A percentile compares a stretch with the other conserved stretches of the same genome.
phyloP scores from a whole-genome alignment of 2,329 filamentous ascomycete genomes.

The Diaporthe eres region DNA sequence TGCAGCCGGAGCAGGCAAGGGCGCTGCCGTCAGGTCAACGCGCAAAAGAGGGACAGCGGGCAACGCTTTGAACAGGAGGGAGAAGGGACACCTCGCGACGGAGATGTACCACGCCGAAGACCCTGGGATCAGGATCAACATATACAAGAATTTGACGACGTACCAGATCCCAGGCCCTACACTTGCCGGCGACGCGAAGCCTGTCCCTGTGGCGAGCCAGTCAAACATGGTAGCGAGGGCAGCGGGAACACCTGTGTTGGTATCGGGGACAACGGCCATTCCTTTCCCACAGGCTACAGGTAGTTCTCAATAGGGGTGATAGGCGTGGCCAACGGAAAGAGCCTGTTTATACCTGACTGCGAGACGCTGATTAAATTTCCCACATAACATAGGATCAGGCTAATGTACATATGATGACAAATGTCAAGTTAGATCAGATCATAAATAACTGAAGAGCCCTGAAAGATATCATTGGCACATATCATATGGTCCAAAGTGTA shows the following conservation, averaged over 20 bases:
- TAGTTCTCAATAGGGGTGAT: fast-evolving
- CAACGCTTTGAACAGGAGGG: not conserved
- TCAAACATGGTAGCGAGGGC: constrained; percentile 38
- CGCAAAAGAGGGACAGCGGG: constrained; percentile 5
- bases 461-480: not conserved
- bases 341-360: not conserved
- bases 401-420: not conserved
- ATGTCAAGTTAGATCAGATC: not conserved
- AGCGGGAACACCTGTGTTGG: constrained; percentile 47
- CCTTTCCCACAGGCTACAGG: constrained; percentile 38
- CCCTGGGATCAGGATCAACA: constrained; percentile 47
- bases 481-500: not conserved
- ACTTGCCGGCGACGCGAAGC: constrained; percentile 45
- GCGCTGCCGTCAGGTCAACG: not conserved
- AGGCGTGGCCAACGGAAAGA: not conserved
- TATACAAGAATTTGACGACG: constrained; percentile 42
- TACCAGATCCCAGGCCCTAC: constrained; percentile 50
- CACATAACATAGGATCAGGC: too few species aligned
- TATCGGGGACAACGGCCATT: constrained; percentile 44
- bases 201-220: constrained; percentile 46
- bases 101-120: constrained; percentile 46
- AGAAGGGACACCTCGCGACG: constrained; percentile 42
- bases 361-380: not conserved
- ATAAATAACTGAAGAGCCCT: not conserved
- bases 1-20: not conserved